Percentiles rank a stretch among this genome's conserved stretches.
Evolutionary conservation across 2,329 filamentous ascomycete species (phyloP).

Genomic region (Pestalotiopsis fici): DNA sequence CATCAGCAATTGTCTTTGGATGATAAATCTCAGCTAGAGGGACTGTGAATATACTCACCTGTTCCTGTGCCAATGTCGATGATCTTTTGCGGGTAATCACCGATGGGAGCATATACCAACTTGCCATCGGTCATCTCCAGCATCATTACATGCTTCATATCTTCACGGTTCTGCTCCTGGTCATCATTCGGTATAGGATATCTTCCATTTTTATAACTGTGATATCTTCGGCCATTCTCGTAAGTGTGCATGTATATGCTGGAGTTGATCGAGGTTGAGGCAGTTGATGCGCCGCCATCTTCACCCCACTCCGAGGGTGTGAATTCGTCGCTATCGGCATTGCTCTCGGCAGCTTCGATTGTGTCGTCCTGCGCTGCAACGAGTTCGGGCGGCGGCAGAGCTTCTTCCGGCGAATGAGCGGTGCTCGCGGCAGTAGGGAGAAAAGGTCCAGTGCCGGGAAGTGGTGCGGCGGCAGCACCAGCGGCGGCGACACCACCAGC

Average conservation of each 20-base stretch:
- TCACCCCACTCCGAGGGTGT: constrained; percentile 17
- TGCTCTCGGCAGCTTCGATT: constrained; percentile 12
- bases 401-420: background rate
- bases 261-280: constrained; percentile 31
- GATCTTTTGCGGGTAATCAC: constrained; percentile 34
- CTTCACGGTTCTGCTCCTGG: constrained; percentile 43
- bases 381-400: background rate
- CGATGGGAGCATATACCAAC: constrained; percentile 43
- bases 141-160: constrained; percentile 29
- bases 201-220: constrained; percentile 39
- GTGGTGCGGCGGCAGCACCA: background rate
- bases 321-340: constrained; percentile 18
- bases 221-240: constrained; percentile 43
- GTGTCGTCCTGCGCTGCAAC: background rate
- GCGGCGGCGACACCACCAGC: background rate
- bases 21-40: background rate
- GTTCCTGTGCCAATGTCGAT: constrained; percentile 48
- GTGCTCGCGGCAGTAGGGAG: background rate
- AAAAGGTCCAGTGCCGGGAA: background rate
- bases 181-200: constrained; percentile 44
- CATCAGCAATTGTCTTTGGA: background rate
- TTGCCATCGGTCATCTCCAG: constrained; percentile 29
- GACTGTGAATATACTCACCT: constrained; percentile 29
- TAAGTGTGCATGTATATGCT: constrained; percentile 40
- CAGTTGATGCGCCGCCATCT: constrained; percentile 10